Evolutionary conservation across 2,329 filamentous ascomycete species (phyloP).

Genomic region (Penicillium sp.): DNA sequence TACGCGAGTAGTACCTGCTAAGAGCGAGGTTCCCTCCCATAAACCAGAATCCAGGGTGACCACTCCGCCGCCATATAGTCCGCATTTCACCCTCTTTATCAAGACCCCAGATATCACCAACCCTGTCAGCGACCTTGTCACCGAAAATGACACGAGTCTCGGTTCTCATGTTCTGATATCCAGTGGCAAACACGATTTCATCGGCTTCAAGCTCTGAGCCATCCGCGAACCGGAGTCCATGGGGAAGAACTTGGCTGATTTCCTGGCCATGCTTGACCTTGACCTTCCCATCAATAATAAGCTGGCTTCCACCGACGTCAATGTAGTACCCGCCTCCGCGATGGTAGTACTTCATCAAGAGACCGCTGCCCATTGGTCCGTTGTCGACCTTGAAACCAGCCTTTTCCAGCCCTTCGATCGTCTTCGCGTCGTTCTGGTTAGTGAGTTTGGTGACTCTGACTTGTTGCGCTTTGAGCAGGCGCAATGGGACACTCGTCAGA

Average conservation of each 20-base stretch:
- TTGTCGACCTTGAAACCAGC: slow-evolving; percentile 61
- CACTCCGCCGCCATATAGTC: slow-evolving; percentile 59
- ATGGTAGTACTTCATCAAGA: slow-evolving; percentile 63
- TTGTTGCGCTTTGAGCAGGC: slow-evolving; percentile 61
- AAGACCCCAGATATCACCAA: slow-evolving; percentile 62
- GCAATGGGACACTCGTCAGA: slow-evolving; percentile 55
- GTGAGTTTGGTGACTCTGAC: slow-evolving; percentile 42
- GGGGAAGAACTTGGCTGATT: slow-evolving; percentile 51
- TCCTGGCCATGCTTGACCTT: slow-evolving; percentile 63
- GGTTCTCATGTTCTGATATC: slow-evolving; percentile 67
- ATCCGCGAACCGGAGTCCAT: slow-evolving; percentile 54
- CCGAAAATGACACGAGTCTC: slow-evolving; percentile 61
- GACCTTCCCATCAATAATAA: slow-evolving; percentile 63
- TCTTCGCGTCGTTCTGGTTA: slow-evolving; percentile 32
- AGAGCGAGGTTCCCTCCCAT: slow-evolving; percentile 64
- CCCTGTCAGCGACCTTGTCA: slow-evolving; percentile 56
- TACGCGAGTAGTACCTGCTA: slow-evolving; percentile 59
- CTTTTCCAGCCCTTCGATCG: slow-evolving; percentile 47
- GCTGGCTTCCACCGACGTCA: slow-evolving; percentile 61
- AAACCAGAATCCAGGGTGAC: slow-evolving; percentile 66
- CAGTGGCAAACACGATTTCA: slow-evolving; percentile 58
- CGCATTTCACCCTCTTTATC: slow-evolving; percentile 55
- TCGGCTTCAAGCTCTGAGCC: slow-evolving; percentile 60
- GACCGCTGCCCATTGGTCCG: slow-evolving; percentile 56
- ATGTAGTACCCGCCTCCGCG: slow-evolving; percentile 69